Evolutionary conservation across 2,329 filamentous ascomycete species (phyloP).

Genomic region (Cladosporium sp.): DNA sequence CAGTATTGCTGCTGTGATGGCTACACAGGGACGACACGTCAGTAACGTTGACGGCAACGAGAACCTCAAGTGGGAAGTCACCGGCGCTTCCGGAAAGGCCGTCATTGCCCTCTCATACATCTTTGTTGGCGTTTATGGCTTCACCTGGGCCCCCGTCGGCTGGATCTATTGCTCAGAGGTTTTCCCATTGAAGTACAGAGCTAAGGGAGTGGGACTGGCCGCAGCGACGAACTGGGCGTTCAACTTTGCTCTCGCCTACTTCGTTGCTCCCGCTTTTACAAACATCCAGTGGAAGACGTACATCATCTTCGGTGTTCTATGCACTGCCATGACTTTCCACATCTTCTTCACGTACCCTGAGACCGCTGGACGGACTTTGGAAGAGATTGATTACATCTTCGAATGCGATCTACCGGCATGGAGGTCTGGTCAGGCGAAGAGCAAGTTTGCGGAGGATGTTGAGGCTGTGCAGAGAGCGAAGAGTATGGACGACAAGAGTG

Average conservation of each 20-base stretch:
- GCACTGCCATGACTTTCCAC: conserved; percentile 63
- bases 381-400: conserved; percentile 72
- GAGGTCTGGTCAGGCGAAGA: conserved; percentile 25
- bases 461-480: conserved; percentile 52
- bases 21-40: conserved; percentile 43
- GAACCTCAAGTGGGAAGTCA: conserved; percentile 39
- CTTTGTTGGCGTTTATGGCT: conserved; percentile 67
- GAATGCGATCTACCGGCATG: conserved; percentile 47
- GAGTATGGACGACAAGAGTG: not conserved
- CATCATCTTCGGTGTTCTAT: conserved; percentile 72
- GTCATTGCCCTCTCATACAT: conserved; percentile 69
- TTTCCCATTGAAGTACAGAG: conserved; percentile 57
- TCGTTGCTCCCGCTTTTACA: conserved; percentile 55
- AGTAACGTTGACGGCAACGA: conserved; percentile 36
- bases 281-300: conserved; percentile 59
- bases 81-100: conserved; percentile 37
- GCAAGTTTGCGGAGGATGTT: conserved; percentile 72
- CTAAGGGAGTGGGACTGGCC: conserved; percentile 58
- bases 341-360: conserved; percentile 65
- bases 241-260: conserved; percentile 55
- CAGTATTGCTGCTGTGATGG: conserved; percentile 59
- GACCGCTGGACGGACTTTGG: conserved; percentile 65
- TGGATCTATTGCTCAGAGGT: conserved; percentile 63
- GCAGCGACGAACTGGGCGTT: conserved; percentile 60
- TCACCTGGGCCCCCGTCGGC: conserved; percentile 60